phyloP scores from a whole-genome alignment of 2,329 filamentous ascomycete species.

The Zymoseptoria ardabiliae region DNA sequence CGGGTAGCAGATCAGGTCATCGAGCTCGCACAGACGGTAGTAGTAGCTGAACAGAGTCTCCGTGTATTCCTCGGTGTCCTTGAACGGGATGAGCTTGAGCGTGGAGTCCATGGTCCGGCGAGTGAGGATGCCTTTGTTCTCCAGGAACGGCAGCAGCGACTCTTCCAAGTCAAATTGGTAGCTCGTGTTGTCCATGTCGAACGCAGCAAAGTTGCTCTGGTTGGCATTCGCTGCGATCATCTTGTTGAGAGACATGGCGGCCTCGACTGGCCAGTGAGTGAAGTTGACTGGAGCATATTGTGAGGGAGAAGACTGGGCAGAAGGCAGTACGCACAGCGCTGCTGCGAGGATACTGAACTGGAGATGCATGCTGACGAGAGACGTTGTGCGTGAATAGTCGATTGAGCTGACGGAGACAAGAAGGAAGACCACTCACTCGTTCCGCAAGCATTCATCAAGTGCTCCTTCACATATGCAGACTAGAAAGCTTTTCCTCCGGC shows the following conservation, averaged over 20 bases:
- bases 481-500: neutral
- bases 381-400: neutral
- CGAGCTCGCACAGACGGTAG: conserved; percentile 37
- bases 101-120: conserved; percentile 37
- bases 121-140: conserved; percentile 36
- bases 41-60: conserved; percentile 44
- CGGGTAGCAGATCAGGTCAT: conserved; percentile 38
- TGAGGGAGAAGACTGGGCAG: neutral
- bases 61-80: conserved; percentile 32
- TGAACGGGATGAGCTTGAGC: conserved; percentile 38
- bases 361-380: neutral
- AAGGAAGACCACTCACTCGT: neutral
- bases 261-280: conserved; percentile 14
- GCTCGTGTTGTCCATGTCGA: conserved; percentile 43
- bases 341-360: neutral
- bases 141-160: conserved; percentile 39
- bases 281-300: neutral
- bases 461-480: neutral
- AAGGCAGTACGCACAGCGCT: neutral
- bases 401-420: neutral
- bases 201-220: conserved; percentile 16
- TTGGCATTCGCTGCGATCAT: conserved; percentile 17
- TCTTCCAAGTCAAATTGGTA: conserved; percentile 40
- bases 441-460: neutral
- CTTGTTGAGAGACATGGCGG: conserved; percentile 10